Evolutionary conservation across 192 early-diverging fungal genomes (phyloP).

Genomic region (Coemansia sp.): DNA sequence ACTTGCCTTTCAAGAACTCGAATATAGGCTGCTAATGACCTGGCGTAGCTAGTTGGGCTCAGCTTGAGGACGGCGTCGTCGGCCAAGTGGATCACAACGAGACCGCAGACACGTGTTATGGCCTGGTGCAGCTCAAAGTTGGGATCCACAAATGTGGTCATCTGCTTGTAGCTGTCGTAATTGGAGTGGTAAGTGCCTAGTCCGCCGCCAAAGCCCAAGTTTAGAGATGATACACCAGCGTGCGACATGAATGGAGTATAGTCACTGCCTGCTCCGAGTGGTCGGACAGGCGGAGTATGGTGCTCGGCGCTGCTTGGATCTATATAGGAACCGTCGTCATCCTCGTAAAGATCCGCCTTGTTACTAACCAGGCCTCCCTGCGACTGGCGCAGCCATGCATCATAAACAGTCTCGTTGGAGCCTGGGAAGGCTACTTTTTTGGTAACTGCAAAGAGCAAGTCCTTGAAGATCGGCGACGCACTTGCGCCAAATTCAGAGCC

Average conservation of each 20-base stretch:
- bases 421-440: conserved; percentile 52
- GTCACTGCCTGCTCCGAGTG: conserved; percentile 61
- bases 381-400: conserved; percentile 53
- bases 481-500: conserved; percentile 54
- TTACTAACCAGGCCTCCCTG: not conserved
- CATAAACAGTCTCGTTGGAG: conserved; percentile 55
- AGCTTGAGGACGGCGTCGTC: conserved; percentile 54
- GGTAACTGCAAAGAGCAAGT: conserved; percentile 57
- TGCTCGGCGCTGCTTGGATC: not conserved
- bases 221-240: conserved; percentile 62
- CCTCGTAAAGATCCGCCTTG: not conserved
- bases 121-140: conserved; percentile 60
- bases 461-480: conserved; percentile 56
- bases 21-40: conserved; percentile 50
- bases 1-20: conserved; percentile 37
- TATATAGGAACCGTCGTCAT: not conserved
- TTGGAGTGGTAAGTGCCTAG: conserved; percentile 68
- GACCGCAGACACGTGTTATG: conserved; percentile 55
- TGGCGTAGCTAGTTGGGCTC: conserved; percentile 54
- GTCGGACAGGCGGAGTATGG: conserved; percentile 19
- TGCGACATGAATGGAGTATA: conserved; percentile 65
- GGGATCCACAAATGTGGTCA: conserved; percentile 62
- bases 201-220: conserved; percentile 58
- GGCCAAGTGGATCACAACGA: conserved; percentile 54
- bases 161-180: conserved; percentile 67